Conservation (phyloP, 208 protist species). For the Hexamita inflata region DNA sequence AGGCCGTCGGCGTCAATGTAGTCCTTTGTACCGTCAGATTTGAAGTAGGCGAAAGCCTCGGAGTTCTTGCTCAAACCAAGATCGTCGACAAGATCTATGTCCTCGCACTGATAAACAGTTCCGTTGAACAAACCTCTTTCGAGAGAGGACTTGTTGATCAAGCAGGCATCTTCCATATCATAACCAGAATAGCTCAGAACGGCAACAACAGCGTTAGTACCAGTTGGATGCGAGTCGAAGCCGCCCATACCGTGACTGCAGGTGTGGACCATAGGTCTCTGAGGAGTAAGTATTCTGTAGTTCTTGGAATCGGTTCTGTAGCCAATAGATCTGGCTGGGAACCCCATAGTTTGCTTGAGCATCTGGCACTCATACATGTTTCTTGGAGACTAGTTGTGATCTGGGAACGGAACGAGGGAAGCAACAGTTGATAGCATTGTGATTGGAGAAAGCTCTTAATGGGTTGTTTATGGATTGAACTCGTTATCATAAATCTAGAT, state of each 20-base stretch:
- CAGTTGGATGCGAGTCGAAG: slow-evolving; percentile 85
- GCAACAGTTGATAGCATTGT: slow-evolving; percentile 88
- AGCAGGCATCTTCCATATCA: slow-evolving; percentile 99
- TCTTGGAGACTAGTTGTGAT: slow-evolving; percentile 92
- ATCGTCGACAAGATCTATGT: slow-evolving; percentile 47
- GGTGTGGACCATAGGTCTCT: slow-evolving; percentile 76
- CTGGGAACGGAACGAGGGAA: slow-evolving; percentile 90
- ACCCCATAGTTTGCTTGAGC: slow-evolving; percentile 97
- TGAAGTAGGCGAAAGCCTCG: no score
- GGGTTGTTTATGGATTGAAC: slow-evolving; percentile 60
- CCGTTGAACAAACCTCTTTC: slow-evolving; percentile 90
- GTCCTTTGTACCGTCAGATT: no score
- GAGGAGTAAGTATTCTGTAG: slow-evolving; percentile 81
- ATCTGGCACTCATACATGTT: slow-evolving; percentile 99
- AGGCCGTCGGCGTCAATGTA: slow-evolving; percentile 54
- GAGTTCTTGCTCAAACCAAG: slow-evolving; percentile 30
- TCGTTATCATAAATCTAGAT: slow-evolving; percentile 72
- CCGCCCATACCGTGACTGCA: slow-evolving; percentile 65
- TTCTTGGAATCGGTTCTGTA: slow-evolving; percentile 92
- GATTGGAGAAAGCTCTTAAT: slow-evolving; percentile 76
- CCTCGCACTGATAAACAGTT: slow-evolving; percentile 65
- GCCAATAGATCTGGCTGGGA: slow-evolving; percentile 65
- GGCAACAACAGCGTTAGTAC: slow-evolving; percentile 93
- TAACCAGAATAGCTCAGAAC: slow-evolving; percentile 97
- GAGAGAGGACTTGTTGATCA: slow-evolving; percentile 88